Percentiles rank a stretch among this genome's conserved stretches.
Conservation (phyloP, 2,329 filamentous ascomycete species). For the Aspergillus sp. region DNA sequence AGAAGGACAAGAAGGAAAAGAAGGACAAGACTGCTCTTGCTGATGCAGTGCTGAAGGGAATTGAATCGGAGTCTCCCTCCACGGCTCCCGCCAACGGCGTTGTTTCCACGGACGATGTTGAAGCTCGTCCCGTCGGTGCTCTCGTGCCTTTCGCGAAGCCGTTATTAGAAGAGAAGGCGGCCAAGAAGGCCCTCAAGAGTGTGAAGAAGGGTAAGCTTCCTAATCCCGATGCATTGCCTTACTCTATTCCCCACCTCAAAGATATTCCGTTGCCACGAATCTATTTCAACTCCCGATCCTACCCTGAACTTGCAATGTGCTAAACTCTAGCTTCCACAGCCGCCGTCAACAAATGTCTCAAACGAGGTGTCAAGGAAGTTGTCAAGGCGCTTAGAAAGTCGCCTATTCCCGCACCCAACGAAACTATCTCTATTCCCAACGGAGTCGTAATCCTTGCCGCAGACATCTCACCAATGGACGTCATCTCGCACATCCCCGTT, state of each 20-base stretch:
- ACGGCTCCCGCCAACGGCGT: slow-evolving; percentile 24
- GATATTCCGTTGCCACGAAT: background rate
- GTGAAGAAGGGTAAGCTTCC: slow-evolving; percentile 50
- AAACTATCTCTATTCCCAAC: slow-evolving; percentile 62
- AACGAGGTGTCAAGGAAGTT: slow-evolving; percentile 98
- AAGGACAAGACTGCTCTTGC: slow-evolving; percentile 40
- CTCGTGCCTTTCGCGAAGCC: slow-evolving; percentile 52
- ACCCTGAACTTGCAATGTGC: slow-evolving; percentile 2
- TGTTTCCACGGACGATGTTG: slow-evolving; percentile 28
- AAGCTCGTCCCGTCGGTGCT: slow-evolving; percentile 43
- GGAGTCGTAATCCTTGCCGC: slow-evolving; percentile 87
- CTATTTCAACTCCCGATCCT: background rate
- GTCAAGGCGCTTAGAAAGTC: slow-evolving; percentile 98
- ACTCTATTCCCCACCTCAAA: background rate
- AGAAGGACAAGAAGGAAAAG: slow-evolving; percentile 50
- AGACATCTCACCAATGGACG: slow-evolving; percentile 97
- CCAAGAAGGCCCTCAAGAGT: slow-evolving; percentile 52
- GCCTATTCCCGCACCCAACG: slow-evolving; percentile 64
- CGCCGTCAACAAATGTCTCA: slow-evolving; percentile 91
- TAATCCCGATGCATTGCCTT: background rate
- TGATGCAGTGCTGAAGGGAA: slow-evolving; percentile 38
- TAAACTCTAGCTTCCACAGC: slow-evolving; percentile 54
- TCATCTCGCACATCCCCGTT: slow-evolving; percentile 96
- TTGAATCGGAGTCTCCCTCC: slow-evolving; percentile 30
- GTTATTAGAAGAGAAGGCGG: slow-evolving; percentile 50